Percentiles rank a stretch among this genome's conserved stretches.
Evolutionary conservation across 345 rosid species (phyloP).

Genomic region (Clausena lansium): DNA sequence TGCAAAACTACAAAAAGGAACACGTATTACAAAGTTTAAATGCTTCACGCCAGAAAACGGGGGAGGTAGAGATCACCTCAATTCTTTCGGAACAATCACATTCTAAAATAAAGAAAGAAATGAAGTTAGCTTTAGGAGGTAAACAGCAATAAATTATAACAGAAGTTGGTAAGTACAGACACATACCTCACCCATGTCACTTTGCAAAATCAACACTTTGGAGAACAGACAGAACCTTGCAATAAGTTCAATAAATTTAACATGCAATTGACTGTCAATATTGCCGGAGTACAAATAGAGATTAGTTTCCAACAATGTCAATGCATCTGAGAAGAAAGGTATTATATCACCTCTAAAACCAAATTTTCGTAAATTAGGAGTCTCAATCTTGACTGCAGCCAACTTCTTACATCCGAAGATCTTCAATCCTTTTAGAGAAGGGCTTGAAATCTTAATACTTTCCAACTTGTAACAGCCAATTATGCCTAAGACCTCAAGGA

Average conservation of each 20-base stretch:
- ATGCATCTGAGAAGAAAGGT: neutral
- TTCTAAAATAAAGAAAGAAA: neutral
- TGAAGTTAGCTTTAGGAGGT: neutral
- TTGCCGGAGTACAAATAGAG: neutral
- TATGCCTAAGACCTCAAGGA: neutral
- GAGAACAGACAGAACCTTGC: neutral
- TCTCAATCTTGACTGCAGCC: neutral
- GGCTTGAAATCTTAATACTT: neutral
- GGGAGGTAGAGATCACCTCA: neutral
- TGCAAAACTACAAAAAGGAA: neutral
- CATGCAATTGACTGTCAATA: neutral
- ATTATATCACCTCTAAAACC: neutral
- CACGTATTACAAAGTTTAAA: neutral
- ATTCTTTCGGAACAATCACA: neutral
- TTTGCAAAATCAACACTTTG: neutral
- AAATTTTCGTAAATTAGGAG: neutral
- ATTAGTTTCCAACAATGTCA: neutral
- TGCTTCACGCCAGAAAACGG: too few relatives aligned
- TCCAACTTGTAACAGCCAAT: neutral
- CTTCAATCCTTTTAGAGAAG: neutral
- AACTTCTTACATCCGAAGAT: neutral
- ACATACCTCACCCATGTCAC: neutral
- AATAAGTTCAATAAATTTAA: neutral
- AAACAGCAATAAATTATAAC: too few relatives aligned
- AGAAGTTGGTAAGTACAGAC: too few relatives aligned